Base-by-base conservation (phyloP, 768 basidiomycete genomes). In the Serendipita sp. region DNA sequence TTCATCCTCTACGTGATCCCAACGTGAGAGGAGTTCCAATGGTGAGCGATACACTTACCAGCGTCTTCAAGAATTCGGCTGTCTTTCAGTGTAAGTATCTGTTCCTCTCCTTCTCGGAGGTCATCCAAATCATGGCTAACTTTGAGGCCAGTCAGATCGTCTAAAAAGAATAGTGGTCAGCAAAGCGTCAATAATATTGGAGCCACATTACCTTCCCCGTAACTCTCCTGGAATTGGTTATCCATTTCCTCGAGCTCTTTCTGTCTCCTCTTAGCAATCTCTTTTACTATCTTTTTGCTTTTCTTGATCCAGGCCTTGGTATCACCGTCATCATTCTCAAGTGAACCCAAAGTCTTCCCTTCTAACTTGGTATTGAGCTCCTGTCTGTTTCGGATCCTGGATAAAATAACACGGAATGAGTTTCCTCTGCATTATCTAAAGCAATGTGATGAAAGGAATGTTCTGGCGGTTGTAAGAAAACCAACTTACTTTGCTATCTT, bases 1-100 rank as follows among this genome's bases (percentile, higher is more conserved):
- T 74, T 95, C 96, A 74, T 99, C 96, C 86, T 99, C 96, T 95
- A 34, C 65, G 47, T 34, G 3, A 47, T 44, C n/a, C 3, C 11
- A 15, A 24, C 38, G 63, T 68, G 10, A 64, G 47, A 32, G 37
- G 16, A 28, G 44, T 2, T 28, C n/a, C 37, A 66, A 34, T 67
- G 53, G 32, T 46, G 64, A 18, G 2, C 64, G 46, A 1, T 24
- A 3, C 45, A 68, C 76, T 65, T 69, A 89, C 93, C 94, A 81
- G 97, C 93, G 66, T 92, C 88, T 71, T 93, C 94, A 46, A 99
- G 85, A 67, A 99, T 88, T 48, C 92, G 86, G 71, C 86, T 88
- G 72, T 97, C 95, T 83, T 96, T 96, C 72, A 98, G 78, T 2
- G 96, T 99, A 70, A 99, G 86, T 78, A 99, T 92, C 69, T 86